Evolutionary conservation across 1,284 basidiomycete species (phyloP).

Genomic region (Dichomitus squalens): DNA sequence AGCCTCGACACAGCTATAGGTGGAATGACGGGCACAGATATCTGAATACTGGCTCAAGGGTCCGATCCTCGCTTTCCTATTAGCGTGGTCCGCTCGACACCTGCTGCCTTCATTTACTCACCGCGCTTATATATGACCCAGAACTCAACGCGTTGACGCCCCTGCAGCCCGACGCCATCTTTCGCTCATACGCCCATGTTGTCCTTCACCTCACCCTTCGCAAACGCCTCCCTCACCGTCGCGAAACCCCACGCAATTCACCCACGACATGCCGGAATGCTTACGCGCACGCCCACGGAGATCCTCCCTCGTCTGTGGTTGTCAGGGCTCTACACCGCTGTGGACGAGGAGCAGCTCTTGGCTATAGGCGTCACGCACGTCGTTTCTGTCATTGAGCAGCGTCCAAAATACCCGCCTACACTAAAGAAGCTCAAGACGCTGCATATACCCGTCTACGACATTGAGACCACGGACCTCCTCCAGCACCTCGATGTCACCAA

Average conservation of each 20-base stretch:
- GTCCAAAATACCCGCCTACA: conserved; percentile 42
- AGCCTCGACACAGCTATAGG: no score
- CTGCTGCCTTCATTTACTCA: no score
- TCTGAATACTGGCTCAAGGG: no score
- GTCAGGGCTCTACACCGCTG: conserved; percentile 60
- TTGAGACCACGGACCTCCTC: conserved; percentile 33
- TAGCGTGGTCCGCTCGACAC: no score
- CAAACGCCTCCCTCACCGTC: conserved; percentile 12
- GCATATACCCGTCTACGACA: conserved; percentile 39
- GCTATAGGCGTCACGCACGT: conserved; percentile 44
- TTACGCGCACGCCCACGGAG: conserved; percentile 19
- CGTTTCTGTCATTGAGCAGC: conserved; percentile 37
- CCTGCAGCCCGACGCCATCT: no score
- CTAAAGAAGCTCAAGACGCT: conserved; percentile 31
- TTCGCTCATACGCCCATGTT: conserved; percentile 25
- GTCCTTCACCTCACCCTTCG: conserved; percentile 20
- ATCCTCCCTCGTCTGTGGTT: conserved; percentile 69
- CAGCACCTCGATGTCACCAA: conserved; percentile 38
- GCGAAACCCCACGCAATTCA: conserved; percentile 12
- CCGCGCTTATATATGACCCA: no score
- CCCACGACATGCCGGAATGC: conserved; percentile 12
- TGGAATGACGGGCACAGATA: no score
- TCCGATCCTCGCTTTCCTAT: no score
- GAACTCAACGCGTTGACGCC: no score
- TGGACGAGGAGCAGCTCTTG: conserved; percentile 45